phyloP scores from a whole-genome alignment of 1,284 basidiomycete species.

The Pseudozyma thailandica region DNA sequence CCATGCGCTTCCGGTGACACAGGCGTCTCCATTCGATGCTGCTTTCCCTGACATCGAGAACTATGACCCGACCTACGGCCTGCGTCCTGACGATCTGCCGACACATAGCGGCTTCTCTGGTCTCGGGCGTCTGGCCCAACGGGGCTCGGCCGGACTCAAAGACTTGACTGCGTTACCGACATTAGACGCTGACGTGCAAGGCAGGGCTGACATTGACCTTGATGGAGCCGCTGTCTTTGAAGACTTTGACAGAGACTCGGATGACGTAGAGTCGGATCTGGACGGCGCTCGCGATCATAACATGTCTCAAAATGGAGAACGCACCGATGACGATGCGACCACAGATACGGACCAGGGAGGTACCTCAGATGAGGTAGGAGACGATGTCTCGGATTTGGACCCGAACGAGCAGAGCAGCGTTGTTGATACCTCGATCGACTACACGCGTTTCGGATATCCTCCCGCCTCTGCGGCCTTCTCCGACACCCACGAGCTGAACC shows the following conservation, averaged over 20 bases:
- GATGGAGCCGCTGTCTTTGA: slow-evolving; percentile 38
- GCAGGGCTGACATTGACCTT: slow-evolving; percentile 16
- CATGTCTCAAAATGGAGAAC: slow-evolving; percentile 8
- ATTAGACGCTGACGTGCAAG: neutral
- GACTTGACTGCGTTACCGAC: slow-evolving; percentile 32
- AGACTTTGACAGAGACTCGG: slow-evolving; percentile 30
- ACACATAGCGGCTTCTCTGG: slow-evolving; percentile 74
- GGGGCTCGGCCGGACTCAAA: slow-evolving; percentile 41
- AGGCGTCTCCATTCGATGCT: slow-evolving; percentile 40
- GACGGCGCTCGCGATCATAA: slow-evolving; percentile 21
- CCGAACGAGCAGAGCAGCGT: slow-evolving; percentile 17
- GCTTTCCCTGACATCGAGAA: slow-evolving; percentile 75
- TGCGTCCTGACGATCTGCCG: slow-evolving; percentile 77
- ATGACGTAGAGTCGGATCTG: slow-evolving; percentile 16
- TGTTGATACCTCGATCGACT: slow-evolving; percentile 48
- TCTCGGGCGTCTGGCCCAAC: slow-evolving; percentile 70
- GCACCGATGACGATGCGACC: slow-evolving; percentile 25
- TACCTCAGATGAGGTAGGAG: slow-evolving; percentile 26
- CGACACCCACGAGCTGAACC: slow-evolving; percentile 43
- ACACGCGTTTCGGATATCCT: slow-evolving; percentile 55
- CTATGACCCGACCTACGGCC: slow-evolving; percentile 95
- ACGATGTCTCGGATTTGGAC: slow-evolving; percentile 44
- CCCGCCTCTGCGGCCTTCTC: slow-evolving; percentile 56
- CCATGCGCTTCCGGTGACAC: slow-evolving; percentile 15
- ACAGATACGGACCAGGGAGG: slow-evolving; percentile 27